Conservation (phyloP, 345 rosid species). For the Litchi chinensis region DNA sequence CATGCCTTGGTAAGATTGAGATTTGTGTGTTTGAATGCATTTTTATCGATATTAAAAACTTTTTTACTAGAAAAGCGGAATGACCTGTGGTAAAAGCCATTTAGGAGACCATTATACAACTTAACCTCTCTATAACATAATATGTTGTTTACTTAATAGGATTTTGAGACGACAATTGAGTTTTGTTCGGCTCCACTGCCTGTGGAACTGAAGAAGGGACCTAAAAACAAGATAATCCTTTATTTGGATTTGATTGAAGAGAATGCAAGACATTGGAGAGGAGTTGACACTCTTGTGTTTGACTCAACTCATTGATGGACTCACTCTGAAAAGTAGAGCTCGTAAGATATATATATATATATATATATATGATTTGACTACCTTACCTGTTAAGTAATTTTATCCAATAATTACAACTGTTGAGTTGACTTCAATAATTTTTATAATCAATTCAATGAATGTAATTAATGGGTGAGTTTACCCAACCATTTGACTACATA, state of each 20-base stretch:
- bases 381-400: too few species aligned
- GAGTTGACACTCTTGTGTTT: conserved; percentile 79
- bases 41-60: background rate
- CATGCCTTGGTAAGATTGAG: too few species aligned
- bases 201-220: conserved; percentile 71
- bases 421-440: too few species aligned
- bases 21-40: too few species aligned
- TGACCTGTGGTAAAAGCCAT: too few species aligned
- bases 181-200: conserved; percentile 93
- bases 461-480: too few species aligned
- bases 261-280: conserved; percentile 89
- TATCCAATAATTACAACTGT: too few species aligned
- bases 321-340: conserved; percentile 67
- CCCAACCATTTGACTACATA: too few species aligned
- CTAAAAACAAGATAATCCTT: conserved; percentile 57
- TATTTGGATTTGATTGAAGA: conserved; percentile 87
- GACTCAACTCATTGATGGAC: conserved; percentile 99
- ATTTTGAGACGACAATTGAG: conserved; percentile 75
- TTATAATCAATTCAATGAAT: too few species aligned
- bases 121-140: background rate
- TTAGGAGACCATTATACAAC: background rate
- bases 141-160: conserved; percentile 42
- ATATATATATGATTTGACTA: too few species aligned
- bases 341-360: conserved; percentile 41
- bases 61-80: background rate